Conservation (phyloP, 306 rosid genomes). For the Vigna reflexopilosa region DNA sequence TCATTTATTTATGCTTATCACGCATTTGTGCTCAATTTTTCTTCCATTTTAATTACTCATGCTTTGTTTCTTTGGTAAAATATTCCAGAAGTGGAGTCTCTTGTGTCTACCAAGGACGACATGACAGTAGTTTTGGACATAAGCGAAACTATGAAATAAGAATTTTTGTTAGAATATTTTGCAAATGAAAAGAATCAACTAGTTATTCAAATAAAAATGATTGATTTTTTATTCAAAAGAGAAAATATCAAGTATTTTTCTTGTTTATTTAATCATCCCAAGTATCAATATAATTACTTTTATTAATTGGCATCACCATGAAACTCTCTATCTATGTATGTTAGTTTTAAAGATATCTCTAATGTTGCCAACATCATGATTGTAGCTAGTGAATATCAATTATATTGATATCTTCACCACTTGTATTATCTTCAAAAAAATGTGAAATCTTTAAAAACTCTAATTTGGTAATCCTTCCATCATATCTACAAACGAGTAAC, state of each 20-base stretch:
- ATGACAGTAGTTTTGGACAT: background rate
- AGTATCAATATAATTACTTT: background rate
- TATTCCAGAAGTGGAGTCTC: background rate
- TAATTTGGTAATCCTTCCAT: background rate
- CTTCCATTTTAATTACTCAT: background rate
- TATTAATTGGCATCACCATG: background rate
- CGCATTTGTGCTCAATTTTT: background rate
- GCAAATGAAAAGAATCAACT: background rate
- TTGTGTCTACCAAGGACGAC: background rate
- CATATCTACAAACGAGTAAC: background rate
- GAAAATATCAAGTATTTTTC: background rate
- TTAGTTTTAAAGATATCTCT: background rate
- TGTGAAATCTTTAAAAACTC: background rate
- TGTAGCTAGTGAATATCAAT: background rate
- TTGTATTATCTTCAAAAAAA: background rate
- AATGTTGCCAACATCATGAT: slow-evolving; percentile 8
- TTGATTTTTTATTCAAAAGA: background rate
- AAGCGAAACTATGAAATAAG: background rate
- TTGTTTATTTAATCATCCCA: background rate
- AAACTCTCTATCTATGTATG: background rate
- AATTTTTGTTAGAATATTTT: background rate
- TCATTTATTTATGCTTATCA: background rate
- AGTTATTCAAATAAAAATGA: background rate
- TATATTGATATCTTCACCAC: background rate
- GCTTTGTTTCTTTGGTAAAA: background rate